Evolutionary conservation across 1,284 basidiomycete genomes (phyloP).

Genomic region (Hortiboletus rubellus): DNA sequence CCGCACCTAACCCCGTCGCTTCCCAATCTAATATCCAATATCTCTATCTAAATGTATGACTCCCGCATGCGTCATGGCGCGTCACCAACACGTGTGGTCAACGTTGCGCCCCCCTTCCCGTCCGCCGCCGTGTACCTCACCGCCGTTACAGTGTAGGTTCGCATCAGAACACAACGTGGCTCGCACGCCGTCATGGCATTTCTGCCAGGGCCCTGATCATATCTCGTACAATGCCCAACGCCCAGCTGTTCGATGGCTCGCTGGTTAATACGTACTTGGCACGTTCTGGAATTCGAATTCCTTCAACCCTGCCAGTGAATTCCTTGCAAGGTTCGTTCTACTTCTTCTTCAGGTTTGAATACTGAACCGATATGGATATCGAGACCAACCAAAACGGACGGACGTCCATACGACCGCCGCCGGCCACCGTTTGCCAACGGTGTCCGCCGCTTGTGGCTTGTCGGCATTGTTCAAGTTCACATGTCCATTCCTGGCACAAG

Average conservation of each 20-base stretch:
- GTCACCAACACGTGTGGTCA: constrained; percentile 26
- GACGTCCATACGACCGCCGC: background rate
- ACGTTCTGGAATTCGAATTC: background rate
- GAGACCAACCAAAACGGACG: background rate
- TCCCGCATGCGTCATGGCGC: background rate
- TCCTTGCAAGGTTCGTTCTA: no score
- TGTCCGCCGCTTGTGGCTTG: background rate
- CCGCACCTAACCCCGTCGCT: background rate
- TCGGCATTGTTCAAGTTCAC: background rate
- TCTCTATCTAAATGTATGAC: background rate
- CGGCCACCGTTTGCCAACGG: background rate
- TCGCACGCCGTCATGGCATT: background rate
- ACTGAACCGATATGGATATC: background rate
- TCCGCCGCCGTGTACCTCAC: background rate
- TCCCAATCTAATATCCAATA: background rate
- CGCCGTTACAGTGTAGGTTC: no score
- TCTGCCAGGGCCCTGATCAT: background rate
- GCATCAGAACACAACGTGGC: constrained; percentile 4
- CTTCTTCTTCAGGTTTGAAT: background rate
- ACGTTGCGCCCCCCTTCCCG: constrained; percentile 18
- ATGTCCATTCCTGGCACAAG: background rate
- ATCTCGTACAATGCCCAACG: background rate
- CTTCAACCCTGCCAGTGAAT: no score
- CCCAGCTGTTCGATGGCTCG: no score
- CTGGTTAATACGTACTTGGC: background rate